phyloP scores from a whole-genome alignment of 2,329 filamentous ascomycete species.

The Orbilia brochopaga region DNA sequence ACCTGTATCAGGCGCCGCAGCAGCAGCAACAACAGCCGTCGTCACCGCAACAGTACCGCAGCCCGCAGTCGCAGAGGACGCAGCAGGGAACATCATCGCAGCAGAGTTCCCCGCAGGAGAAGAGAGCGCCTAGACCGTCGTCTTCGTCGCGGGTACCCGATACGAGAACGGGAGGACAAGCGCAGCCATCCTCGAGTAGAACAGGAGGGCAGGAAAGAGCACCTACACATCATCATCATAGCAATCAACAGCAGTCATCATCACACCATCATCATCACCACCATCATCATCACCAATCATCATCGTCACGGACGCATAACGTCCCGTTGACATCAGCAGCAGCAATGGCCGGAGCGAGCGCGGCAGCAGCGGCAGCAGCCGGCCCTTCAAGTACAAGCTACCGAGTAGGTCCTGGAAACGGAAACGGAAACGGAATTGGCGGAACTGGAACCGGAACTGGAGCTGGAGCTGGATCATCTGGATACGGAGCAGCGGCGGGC shows the following conservation, averaged over 20 bases:
- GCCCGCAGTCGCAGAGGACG: conserved; percentile 33
- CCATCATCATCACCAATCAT: conserved; percentile 19
- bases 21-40: conserved; percentile 50
- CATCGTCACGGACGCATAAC: conserved; percentile 1
- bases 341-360: conserved; percentile 52
- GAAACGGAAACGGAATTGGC: conserved; percentile 21
- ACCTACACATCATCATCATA: no score
- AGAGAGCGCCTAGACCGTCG: conserved; percentile 33
- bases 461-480: conserved; percentile 17
- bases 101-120: conserved; percentile 45
- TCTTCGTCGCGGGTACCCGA: conserved; percentile 38
- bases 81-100: conserved; percentile 40
- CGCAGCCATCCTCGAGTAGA: conserved; percentile 24
- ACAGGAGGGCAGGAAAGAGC: no score
- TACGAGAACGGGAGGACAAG: conserved; percentile 7
- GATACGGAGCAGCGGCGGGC: conserved; percentile 20
- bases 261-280: neutral
- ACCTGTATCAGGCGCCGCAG: conserved; percentile 22
- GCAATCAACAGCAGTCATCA: conserved; percentile 18
- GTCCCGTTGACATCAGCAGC: conserved; percentile 37
- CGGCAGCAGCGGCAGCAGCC: conserved; percentile 46
- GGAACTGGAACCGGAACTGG: conserved; percentile 42
- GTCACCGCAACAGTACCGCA: conserved; percentile 41
- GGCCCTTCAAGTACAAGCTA: conserved; percentile 48
- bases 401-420: conserved; percentile 29